Base-by-base conservation (phyloP, 2,329 filamentous ascomycete species). In the Aureobasidium sp. region DNA sequence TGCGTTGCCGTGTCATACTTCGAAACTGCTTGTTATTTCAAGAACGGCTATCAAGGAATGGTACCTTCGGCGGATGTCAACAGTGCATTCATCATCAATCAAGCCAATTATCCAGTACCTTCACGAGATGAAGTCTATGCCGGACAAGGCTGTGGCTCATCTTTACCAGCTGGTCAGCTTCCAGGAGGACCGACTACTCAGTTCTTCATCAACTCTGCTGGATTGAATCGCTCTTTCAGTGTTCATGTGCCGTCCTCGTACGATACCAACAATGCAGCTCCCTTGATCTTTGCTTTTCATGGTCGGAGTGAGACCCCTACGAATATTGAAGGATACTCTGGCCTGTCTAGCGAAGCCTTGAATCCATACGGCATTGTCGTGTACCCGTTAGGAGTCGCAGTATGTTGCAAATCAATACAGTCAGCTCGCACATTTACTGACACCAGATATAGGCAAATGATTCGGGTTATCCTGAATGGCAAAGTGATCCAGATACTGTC, bases 241-340 rank as follows among this genome's bases (percentile, higher is more conserved):
- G 67, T 78, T 15, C 73, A 76, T 56, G 66, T 78, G 5, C 75
- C 76, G 1, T 50, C 70, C 36, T 71, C 68, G 41, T 81, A 80
- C 69, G 64, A 76, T 23, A 62, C 62, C 9, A 68, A 70, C 55
- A 72, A 58, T 1, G 70, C 76, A 1, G 68, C 74, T 0, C 74
- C 78, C 1, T 60, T 82, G 37, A 78, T 81, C 44, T 69, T 82
- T 34, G 79, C 80, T 8, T 82, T 76, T 65, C 79, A 82, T 61
- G 79, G 79, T 5, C 72, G 75, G 4, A 68, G 66, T 20, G 72
- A 76, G 55, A 70, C 71, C 26, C 73, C 74, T 32, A 64, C 68
- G 37, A 70, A 72, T 7, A 74, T 80, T 64, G 75, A 77, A 65
- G 62, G 68, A 5, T 71, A 80, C 3, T 77, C 78, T 12, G 73